These are phyloP conservation scores for Trichosporon ovoides DNA, from an alignment of 1,284 basidiomycete genomes.

Conservation along the genomic window DNA sequence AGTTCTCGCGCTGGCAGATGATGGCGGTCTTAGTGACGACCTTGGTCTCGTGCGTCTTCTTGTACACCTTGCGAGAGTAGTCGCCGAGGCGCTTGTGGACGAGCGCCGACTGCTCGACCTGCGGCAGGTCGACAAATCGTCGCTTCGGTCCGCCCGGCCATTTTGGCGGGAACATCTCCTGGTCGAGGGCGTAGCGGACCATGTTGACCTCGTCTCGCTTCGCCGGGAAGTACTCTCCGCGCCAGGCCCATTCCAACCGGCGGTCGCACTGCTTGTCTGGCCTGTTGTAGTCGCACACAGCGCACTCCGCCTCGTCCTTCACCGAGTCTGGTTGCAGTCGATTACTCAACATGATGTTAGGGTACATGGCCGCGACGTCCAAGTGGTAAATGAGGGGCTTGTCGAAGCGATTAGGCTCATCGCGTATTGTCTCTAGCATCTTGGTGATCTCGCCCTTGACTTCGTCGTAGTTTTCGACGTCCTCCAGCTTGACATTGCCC, in stretches of 20 bases:
- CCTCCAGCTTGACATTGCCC: conserved; percentile 70
- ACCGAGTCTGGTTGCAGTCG: conserved; percentile 97
- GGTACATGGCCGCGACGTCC: conserved; percentile 99
- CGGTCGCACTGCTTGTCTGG: conserved; percentile 94
- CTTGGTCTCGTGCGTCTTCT: conserved; percentile 98
- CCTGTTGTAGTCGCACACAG: conserved; percentile 96
- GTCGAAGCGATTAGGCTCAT: conserved; percentile 82
- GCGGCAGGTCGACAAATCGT: conserved; percentile 78
- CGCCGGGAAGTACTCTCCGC: conserved; percentile 97
- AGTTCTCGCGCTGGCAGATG: conserved; percentile 97
- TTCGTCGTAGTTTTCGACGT: conserved; percentile 92
- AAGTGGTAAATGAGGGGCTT: conserved; percentile 96
- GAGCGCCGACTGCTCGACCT: conserved; percentile 81
- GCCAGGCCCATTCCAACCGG: conserved; percentile 95
- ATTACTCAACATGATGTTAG: conserved; percentile 99
- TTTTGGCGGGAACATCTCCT: conserved; percentile 85
- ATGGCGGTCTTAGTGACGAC: conserved; percentile 91
- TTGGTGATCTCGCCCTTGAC: conserved; percentile 74
- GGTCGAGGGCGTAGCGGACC: conserved; percentile 94
- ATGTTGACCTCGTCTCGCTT: conserved; percentile 98
- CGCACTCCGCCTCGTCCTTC: conserved; percentile 92
- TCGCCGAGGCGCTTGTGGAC: conserved; percentile 96
- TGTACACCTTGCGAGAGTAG: conserved; percentile 98
- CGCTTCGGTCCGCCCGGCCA: conserved; percentile 67
- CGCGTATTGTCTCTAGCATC: conserved; percentile 82